Base-by-base conservation (phyloP, 2,329 filamentous ascomycete genomes). In the Biscogniauxia marginata region DNA sequence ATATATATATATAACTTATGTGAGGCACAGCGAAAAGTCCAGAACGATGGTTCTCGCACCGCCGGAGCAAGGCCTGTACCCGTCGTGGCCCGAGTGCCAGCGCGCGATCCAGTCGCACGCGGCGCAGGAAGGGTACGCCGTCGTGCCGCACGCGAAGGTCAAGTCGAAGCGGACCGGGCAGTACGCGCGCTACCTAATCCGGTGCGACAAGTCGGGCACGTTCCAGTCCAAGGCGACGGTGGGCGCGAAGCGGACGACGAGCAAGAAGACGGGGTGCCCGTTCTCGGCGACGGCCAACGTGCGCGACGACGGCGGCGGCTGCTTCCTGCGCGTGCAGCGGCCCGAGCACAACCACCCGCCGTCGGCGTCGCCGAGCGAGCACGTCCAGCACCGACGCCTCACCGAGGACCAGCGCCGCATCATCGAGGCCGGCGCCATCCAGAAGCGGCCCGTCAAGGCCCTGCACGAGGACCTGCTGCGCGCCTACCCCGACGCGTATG, bases 211-310 rank as follows among this genome's bases (percentile, higher is more conserved):
- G 39, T 67, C 64, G 1, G 66, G 66, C 0, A 60, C 51, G 30
- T 68, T 67, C 53, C 62, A 65, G 25, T 66, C 65, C 1, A 59
- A 63, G 43, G 64, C 64, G 9, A 59, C 59, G 30, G 55, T 65
- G n/a, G 63, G 63, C 19, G 45, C 60, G 22, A 62, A 63, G 18
- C 64, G 63, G 43, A 62, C 58, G 11, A 60, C 61, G 6, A 65
- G 54, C 53, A 68, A 68, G 57, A 67, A 67, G 53, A 68, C 66
- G 21, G 65, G 63, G 51, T 68, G 66, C 49, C 66, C 64, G 23
- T 68, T 68, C 55, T 59, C 62, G 18, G 63, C 61, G 44, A 61
- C 62, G 46, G 58, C 58, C 23, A 68, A 63, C 47, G 56, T 65
- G 25, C 61, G 63, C 13, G 54, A 63, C 23, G 62, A 68, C 23